A percentile compares a stretch with the other conserved stretches of the same genome.
These are phyloP conservation scores for Globisporangium apiculatum DNA, from an alignment of 352 stramenopile genomes.

Conservation along the genomic window DNA sequence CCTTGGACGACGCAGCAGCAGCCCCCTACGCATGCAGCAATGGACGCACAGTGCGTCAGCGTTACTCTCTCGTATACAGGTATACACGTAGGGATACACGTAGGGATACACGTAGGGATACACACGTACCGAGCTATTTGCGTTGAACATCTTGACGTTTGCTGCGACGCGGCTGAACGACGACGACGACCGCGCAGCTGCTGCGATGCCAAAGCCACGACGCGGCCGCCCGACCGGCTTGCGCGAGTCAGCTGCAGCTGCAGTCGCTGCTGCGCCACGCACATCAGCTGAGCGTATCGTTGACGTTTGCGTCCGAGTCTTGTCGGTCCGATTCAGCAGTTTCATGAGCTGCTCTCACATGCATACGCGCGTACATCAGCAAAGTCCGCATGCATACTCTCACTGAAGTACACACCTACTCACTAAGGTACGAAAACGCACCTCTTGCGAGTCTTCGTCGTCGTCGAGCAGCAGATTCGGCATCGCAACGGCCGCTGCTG, in stretches of 20 bases:
- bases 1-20: slow-evolving; percentile 30
- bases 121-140: slow-evolving; percentile 48
- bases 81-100: background rate
- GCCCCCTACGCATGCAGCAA: no score
- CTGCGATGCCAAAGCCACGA: slow-evolving; percentile 41
- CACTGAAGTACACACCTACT: no score
- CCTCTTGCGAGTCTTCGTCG: slow-evolving; percentile 74
- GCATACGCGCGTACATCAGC: background rate
- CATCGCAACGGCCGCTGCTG: slow-evolving; percentile 10
- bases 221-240: slow-evolving; percentile 17
- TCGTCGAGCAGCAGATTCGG: slow-evolving; percentile 67
- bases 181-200: slow-evolving; percentile 31
- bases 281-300: no score
- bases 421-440: slow-evolving; percentile 11
- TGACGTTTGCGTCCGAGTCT: background rate
- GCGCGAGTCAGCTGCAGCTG: slow-evolving; percentile 1
- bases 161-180: slow-evolving; percentile 64
- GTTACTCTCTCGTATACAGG: background rate
- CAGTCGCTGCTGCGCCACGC: background rate
- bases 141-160: slow-evolving; percentile 68
- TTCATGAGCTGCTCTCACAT: slow-evolving; percentile 32
- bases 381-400: no score
- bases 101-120: background rate
- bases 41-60: background rate
- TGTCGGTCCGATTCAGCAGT: slow-evolving; percentile 51